These are phyloP conservation scores for Arabis alpina DNA, from an alignment of 345 rosid species.

Conservation along the genomic window DNA sequence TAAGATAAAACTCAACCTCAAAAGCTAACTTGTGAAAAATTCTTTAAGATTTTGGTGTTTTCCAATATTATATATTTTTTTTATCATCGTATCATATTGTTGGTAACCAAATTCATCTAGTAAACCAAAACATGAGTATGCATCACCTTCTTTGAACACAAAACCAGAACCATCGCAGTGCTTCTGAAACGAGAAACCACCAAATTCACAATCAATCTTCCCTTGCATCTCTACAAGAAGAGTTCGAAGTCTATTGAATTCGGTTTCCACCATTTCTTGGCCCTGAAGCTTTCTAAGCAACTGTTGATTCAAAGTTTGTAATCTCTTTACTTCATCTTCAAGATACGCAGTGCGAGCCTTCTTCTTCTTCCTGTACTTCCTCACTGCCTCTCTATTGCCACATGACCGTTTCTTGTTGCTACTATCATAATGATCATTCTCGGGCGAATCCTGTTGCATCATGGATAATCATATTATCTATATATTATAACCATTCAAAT, in stretches of 20 bases:
- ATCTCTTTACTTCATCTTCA: slow-evolving; percentile 73
- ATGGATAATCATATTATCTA: not conserved
- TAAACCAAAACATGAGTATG: slow-evolving; percentile 19
- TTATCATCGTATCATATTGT: not conserved
- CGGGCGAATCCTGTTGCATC: slow-evolving; percentile 38
- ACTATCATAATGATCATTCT: slow-evolving; percentile 41
- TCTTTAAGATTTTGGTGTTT: too few relatives aligned
- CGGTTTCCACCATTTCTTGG: slow-evolving; percentile 60
- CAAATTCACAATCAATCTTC: slow-evolving; percentile 59
- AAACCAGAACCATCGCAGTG: slow-evolving; percentile 40
- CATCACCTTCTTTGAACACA: slow-evolving; percentile 45
- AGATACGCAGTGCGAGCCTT: slow-evolving; percentile 72
- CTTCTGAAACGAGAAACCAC: slow-evolving; percentile 39
- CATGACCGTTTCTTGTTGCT: slow-evolving; percentile 48
- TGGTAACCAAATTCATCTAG: not conserved
- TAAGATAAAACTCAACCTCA: not conserved
- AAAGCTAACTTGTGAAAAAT: not conserved
- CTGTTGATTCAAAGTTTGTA: slow-evolving; percentile 53
- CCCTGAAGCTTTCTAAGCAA: slow-evolving; percentile 57
- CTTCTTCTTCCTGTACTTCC: slow-evolving; percentile 82
- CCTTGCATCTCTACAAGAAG: slow-evolving; percentile 55
- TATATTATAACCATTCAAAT: not conserved
- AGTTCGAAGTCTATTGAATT: slow-evolving; percentile 54
- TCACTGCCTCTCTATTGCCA: slow-evolving; percentile 79
- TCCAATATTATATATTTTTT: not conserved